Percentiles rank a stretch among this genome's conserved stretches.
Evolutionary conservation across 805 yeast genomes (phyloP).

Genomic region (Candida sanyiensis): DNA sequence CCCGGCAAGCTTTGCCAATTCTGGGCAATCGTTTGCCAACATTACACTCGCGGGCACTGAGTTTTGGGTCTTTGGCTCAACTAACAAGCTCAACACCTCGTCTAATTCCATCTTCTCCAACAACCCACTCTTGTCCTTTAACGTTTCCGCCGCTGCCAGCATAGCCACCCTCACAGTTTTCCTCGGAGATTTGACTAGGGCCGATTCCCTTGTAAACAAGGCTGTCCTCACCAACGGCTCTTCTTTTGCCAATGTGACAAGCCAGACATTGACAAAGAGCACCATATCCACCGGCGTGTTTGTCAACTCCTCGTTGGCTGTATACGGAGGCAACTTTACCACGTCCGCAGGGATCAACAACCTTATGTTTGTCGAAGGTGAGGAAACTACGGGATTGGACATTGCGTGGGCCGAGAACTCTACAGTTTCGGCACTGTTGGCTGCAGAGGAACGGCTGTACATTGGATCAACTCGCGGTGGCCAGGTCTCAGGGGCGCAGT

Average conservation of each 20-base stretch:
- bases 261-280: slow-evolving; percentile 15
- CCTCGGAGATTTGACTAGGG: slow-evolving; percentile 20
- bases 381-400: slow-evolving; percentile 25
- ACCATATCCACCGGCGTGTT: slow-evolving; percentile 32
- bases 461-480: slow-evolving; percentile 41
- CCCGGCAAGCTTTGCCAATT: slow-evolving; percentile 28
- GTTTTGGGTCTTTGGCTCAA: slow-evolving; percentile 35
- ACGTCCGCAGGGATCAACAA: slow-evolving; percentile 21
- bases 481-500: slow-evolving; percentile 15
- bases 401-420: slow-evolving; percentile 23
- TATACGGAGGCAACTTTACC: slow-evolving; percentile 56
- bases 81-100: slow-evolving; percentile 38
- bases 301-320: slow-evolving; percentile 43
- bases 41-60: slow-evolving; percentile 34
- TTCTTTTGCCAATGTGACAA: slow-evolving; percentile 19
- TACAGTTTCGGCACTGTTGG: slow-evolving; percentile 18
- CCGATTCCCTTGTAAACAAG: slow-evolving; percentile 19
- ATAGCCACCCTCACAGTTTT: slow-evolving; percentile 19
- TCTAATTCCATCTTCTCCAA: slow-evolving; percentile 32
- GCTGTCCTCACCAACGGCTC: slow-evolving; percentile 13
- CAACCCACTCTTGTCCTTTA: slow-evolving; percentile 27
- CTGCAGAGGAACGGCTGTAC: slow-evolving; percentile 28
- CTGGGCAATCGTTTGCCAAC: slow-evolving; percentile 11
- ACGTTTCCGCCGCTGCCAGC: slow-evolving; percentile 24
- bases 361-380: slow-evolving; percentile 23